phyloP scores from a whole-genome alignment of 306 rosid genomes.

The Citrullus mucosospermus region DNA sequence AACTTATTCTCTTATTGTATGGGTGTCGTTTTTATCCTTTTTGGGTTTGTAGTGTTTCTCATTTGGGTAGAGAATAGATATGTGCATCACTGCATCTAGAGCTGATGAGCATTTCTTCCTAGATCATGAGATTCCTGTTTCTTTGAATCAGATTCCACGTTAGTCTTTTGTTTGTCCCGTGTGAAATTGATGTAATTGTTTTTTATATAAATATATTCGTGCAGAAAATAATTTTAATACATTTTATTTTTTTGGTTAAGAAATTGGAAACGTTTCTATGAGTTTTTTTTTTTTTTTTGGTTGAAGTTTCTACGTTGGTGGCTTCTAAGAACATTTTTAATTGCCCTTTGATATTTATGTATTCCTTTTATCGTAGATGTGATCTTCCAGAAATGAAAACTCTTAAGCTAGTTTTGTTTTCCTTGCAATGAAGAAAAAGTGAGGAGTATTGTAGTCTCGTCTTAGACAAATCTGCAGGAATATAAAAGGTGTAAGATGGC shows the following conservation, averaged over 20 bases:
- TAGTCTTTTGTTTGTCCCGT: neutral
- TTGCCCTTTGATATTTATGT: neutral
- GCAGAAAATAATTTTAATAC: neutral
- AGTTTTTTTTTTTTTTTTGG: neutral
- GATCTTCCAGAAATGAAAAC: neutral
- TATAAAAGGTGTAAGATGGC: neutral
- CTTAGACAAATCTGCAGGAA: neutral
- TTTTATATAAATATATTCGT: neutral
- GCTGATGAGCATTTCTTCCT: neutral
- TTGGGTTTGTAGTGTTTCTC: neutral
- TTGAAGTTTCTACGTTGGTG: neutral
- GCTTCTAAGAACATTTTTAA: neutral
- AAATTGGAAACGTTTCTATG: neutral
- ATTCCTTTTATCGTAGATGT: neutral
- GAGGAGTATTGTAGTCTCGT: neutral
- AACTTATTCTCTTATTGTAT: too few species aligned
- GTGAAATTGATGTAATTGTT: neutral
- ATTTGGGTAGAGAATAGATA: neutral
- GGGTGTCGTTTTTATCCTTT: neutral
- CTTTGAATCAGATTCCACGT: neutral
- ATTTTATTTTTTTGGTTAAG: neutral
- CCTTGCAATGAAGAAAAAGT: neutral
- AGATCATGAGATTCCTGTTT: neutral
- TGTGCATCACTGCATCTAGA: neutral
- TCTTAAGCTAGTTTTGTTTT: neutral